Base-by-base conservation (phyloP, 2,329 filamentous ascomycete genomes). In the Colletotrichum siamense region DNA sequence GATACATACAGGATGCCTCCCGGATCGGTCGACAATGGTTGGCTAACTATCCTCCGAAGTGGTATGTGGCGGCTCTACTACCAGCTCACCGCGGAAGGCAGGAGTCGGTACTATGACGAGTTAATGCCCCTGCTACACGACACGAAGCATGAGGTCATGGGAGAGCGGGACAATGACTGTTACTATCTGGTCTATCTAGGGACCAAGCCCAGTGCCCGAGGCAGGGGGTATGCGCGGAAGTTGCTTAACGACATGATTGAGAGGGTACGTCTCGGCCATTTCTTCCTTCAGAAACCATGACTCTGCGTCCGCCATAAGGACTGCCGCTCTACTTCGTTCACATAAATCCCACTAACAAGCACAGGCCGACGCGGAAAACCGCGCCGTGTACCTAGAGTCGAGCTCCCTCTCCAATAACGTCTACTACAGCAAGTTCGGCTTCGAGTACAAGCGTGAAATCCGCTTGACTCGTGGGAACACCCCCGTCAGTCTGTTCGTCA, bases 151-250 rank as follows among this genome's bases (percentile, higher is more conserved):
- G 88, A 91, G 77, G 89, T 94, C 77, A 90, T 97, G 84, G 93
- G 93, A 26, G 88, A 90, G 52, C 89, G 92, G 67, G 93, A 95
- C 82, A 83, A 88, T 79, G 88, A 94, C 77, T 92, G 91, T 82
- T 97, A 95, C 89, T 97, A 97, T 83, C 92, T 98, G 71, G 94
- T 96, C 64, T 97, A 96, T 84, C 88, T 98, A 77, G 95, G 95
- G 77, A 96, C 94, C 67, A 94, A 93, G 83, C 92, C 94, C 39
- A 89, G 88, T 77, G 92, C 93, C 6, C 91, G 94, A 77, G 92
- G 94, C 64, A 93, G 93, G 79, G 95, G 95, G 13, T 95, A 95
- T 83, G 94, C 92, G 18, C 89, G 89, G 79, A 93, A 92, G 85
- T 88, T 96, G 77, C 91, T 97, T 78, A 89, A 92, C 82, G 88